phyloP scores from a whole-genome alignment of 345 rosid species.

The Hibiscus trionum region DNA sequence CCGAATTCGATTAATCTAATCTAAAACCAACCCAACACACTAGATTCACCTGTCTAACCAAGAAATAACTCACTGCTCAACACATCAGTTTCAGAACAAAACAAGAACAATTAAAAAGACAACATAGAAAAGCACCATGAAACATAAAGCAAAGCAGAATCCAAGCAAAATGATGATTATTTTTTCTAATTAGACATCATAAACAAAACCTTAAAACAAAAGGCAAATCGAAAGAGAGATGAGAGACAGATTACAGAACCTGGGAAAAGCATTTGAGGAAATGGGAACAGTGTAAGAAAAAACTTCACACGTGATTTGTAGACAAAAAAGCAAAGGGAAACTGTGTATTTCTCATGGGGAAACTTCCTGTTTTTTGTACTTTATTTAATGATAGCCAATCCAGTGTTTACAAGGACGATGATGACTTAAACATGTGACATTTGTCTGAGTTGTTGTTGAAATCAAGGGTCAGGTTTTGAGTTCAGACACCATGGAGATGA shows the following conservation, averaged over 20 bases:
- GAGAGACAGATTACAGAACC: neutral
- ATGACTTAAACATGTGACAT: neutral
- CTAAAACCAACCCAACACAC: neutral
- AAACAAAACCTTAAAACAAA: neutral
- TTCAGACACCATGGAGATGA: neutral
- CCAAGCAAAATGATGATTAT: neutral
- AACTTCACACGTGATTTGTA: neutral
- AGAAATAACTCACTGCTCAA: neutral
- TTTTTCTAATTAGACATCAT: neutral
- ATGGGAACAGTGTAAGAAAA: neutral
- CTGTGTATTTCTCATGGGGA: neutral
- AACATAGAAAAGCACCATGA: neutral
- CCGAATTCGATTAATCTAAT: too few species aligned
- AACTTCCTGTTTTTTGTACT: neutral
- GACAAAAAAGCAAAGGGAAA: neutral
- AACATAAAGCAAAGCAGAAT: neutral
- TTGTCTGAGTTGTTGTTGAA: neutral
- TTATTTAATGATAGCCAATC: neutral
- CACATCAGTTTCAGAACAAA: neutral
- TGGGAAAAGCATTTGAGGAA: neutral
- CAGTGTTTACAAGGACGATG: neutral
- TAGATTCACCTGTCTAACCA: neutral
- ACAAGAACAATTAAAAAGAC: too few species aligned
- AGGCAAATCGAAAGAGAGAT: neutral
- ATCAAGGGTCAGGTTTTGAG: neutral